Evolutionary conservation across 768 basidiomycete species (phyloP), one percentile per base, ranked within the genome.

Genomic region (Tulasnella sp.): DNA sequence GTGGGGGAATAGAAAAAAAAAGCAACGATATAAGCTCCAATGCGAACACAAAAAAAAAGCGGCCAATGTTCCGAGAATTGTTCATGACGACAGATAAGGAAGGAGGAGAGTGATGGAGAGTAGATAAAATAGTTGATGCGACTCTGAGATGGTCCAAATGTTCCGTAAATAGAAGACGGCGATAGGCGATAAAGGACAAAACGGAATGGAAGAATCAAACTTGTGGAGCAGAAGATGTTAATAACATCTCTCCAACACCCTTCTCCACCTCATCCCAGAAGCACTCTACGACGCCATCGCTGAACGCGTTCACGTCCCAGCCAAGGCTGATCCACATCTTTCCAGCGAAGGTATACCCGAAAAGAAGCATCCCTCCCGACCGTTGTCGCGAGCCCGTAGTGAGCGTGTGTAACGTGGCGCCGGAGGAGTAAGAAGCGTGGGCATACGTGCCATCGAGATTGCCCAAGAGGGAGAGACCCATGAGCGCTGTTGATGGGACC

Each of bases 311-410:
- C 64, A 78, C 74, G 67, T 91, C 89, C 68, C 88, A 89, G 0
- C 86, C 86, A 29, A 91, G 74, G 64, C 84, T 88, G 34, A 91
- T 67, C 85, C 85, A 90, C 17, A 92, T 70, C 70, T 81, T 83
- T 5, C 82, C 84, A 21, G 74, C 80, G 64, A 85, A 86, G 0
- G 84, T 87, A 69, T 86, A 86, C 2, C 84, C 84, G 61, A 92
- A 89, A n/a, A 93, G 70, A 41, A 93, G 74, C 80, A 90, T 83
- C 1, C 82, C 87, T 9, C 86, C 82, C 0, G 78, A 68, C 2
- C 88, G 80, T 67, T 91, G 88, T n/a, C 89, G 77, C 5, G 85
- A 88, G 2, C 88, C 89, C 1, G 89, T 90, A 26, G 86, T 91
- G 32, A 93, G 74, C 3, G 83, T 83, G 64, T 86, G 81, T 19